Evolutionary conservation across 108 stramenopile species (phyloP), one percentile per base, ranked within the genome.

Genomic region (Cyclotella atomus): DNA sequence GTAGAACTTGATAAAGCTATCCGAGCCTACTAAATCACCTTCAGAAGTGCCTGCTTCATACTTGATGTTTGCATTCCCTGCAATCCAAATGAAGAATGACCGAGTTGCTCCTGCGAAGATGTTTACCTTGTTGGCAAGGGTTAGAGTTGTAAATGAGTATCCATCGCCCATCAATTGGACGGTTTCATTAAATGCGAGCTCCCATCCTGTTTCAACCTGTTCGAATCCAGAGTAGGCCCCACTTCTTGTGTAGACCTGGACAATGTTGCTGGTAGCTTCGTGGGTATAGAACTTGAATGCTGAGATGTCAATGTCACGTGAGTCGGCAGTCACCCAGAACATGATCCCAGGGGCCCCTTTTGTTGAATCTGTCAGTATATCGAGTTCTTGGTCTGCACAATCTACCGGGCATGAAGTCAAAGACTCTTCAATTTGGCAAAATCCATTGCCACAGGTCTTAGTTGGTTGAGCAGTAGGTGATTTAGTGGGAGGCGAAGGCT

Each of bases 51-150:
- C 38, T 3, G 36, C 60, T 0, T 61, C 60, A 23, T 61, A 61
- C 35, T 61, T 61, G 20, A 61, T 41, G 20, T 61, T 41, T 1
- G 38, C 38, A 7, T 21, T n/a, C n/a, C n/a, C 20, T 21, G 1
- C 20, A 1, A 24, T 29, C 60, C 60, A 61, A 61, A 61, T 36
- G 21, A 61, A 61, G 36, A 61, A 61, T 12, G 60, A 61, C 20
- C 41, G 35, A 23, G 21, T 41, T 41, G 1, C 14, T 24, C 36
- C 60, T 3, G 34, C 21, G 19, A 21, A 20, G 20, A 61, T 20
- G 1, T 16, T 29, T 0, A 61, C 60, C 12, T 61, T 61, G 36
- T 41, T 61, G 2, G 38, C 3, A 16, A 61, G 23, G 23, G 2
- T 20, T 21, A 61, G 21, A 10, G 19, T 36, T 21, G 60, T 61